Evolutionary conservation across 208 protist genomes (phyloP).

Genomic region (Blechomonas ayalai): DNA sequence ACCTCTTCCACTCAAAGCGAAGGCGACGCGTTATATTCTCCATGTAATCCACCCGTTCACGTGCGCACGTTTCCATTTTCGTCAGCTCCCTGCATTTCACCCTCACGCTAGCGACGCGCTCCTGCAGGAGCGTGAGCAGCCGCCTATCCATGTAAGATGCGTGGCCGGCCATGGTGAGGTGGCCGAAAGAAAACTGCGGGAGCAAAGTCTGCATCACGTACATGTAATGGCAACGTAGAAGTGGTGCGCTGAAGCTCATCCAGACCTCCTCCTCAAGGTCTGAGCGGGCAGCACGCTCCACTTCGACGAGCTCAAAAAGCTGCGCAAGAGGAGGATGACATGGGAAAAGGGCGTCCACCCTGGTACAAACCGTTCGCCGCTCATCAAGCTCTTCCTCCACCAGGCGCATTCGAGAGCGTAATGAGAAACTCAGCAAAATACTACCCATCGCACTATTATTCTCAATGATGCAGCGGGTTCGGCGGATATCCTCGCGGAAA

Average conservation of each 20-base stretch:
- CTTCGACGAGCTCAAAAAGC: constrained; percentile 1
- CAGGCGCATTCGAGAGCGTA: background rate
- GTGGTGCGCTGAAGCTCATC: constrained; percentile 1
- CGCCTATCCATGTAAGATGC: constrained; percentile 26
- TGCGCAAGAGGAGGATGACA: constrained; percentile 1
- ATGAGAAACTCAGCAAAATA: background rate
- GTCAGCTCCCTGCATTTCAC: constrained; percentile 27
- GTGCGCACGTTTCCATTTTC: constrained; percentile 18
- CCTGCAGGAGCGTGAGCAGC: constrained; percentile 15
- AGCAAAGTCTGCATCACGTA: constrained; percentile 10
- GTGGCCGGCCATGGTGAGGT: constrained; percentile 24
- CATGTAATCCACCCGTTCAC: constrained; percentile 21
- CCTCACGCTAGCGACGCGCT: constrained; percentile 16
- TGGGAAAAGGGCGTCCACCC: constrained; percentile 1
- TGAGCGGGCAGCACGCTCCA: constrained; percentile 11
- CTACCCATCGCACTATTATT: background rate
- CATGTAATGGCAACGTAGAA: constrained; percentile 5
- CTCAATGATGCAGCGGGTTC: background rate
- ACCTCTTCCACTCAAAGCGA: constrained; percentile 10
- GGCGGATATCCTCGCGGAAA: constrained; percentile 12
- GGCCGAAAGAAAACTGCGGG: constrained; percentile 21
- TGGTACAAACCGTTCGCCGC: background rate
- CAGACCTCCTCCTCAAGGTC: constrained; percentile 6
- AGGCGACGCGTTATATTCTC: constrained; percentile 19
- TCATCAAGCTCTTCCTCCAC: background rate